Evolutionary conservation across 2,329 filamentous ascomycete genomes (phyloP).

Genomic region (Fusarium sp.): DNA sequence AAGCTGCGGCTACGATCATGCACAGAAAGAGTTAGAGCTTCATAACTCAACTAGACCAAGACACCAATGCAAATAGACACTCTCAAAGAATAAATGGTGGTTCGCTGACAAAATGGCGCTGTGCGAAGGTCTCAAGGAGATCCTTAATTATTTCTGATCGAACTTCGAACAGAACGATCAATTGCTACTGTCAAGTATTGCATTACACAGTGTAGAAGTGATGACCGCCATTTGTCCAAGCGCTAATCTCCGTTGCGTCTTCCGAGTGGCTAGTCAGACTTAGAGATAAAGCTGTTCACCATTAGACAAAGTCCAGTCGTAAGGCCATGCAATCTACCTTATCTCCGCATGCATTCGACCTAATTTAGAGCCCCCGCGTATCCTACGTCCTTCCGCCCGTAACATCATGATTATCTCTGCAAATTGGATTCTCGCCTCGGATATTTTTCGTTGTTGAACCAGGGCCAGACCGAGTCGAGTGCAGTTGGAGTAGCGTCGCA

Average conservation of each 20-base stretch:
- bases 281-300: neutral
- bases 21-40: slow-evolving; percentile 40
- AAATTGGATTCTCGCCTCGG: neutral
- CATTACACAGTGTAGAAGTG: neutral
- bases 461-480: neutral
- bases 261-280: neutral
- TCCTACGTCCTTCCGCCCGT: neutral
- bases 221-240: rapidly evolving
- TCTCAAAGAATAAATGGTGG: too few species aligned
- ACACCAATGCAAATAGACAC: neutral
- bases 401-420: neutral
- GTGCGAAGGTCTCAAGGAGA: neutral
- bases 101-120: neutral
- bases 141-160: too few species aligned
- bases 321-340: neutral
- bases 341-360: neutral
- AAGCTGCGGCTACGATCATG: slow-evolving; percentile 52
- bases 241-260: neutral
- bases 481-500: neutral
- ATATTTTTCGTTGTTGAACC: neutral
- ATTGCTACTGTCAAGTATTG: neutral
- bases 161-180: too few species aligned
- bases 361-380: neutral
- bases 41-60: neutral
- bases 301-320: neutral